Conservation (phyloP, 2,329 filamentous ascomycete species). For the Mycosphaerelloides madeirae region DNA sequence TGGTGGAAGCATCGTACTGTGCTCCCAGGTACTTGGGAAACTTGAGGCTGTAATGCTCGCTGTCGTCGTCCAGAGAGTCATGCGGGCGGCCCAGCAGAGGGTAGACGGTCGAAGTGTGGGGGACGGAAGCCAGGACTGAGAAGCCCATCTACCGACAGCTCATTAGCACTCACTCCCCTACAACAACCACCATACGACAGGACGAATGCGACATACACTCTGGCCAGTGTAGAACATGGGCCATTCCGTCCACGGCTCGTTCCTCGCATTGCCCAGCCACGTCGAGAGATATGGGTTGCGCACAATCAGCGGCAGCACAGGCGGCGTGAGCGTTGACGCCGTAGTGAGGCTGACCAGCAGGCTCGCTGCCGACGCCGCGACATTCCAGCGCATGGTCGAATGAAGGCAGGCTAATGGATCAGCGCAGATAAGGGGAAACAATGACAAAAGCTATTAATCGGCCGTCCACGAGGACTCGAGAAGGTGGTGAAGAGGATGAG, state of each 20-base stretch:
- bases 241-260: constrained; percentile 76
- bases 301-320: constrained; percentile 48
- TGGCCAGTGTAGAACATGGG: constrained; percentile 79
- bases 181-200: neutral
- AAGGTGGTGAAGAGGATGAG: neutral
- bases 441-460: neutral
- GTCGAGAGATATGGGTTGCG: constrained; percentile 50
- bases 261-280: constrained; percentile 61
- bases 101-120: constrained; percentile 56
- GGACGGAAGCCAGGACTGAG: constrained; percentile 58
- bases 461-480: neutral
- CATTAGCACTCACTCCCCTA: constrained; percentile 12
- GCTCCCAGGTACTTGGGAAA: constrained; percentile 57
- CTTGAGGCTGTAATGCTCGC: constrained; percentile 51
- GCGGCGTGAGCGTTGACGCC: constrained; percentile 53
- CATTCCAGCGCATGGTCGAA: constrained; percentile 19
- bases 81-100: constrained; percentile 63
- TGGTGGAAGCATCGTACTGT: constrained; percentile 65
- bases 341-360: constrained; percentile 33
- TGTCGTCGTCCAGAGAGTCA: constrained; percentile 52
- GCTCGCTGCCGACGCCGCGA: constrained; percentile 18
- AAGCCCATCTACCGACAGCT: constrained; percentile 50
- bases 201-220: constrained; percentile 42
- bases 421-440: neutral
- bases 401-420: neutral